Evolutionary conservation across 768 basidiomycete species (phyloP).

Genomic region (Dictyophora rubrovolvata): DNA sequence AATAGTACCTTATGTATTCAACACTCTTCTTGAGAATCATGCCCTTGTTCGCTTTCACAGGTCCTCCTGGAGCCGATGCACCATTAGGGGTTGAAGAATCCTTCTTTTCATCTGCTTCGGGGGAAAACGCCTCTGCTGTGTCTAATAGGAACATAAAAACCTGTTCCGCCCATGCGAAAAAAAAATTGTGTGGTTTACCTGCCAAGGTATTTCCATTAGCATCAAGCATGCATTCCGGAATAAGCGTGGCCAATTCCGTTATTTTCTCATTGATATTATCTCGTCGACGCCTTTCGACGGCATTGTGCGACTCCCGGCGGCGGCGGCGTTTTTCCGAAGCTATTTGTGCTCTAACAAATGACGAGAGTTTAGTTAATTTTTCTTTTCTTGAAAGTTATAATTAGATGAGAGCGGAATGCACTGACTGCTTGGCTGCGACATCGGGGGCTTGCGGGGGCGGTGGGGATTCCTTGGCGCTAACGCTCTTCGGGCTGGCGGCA

Average conservation of each 20-base stretch:
- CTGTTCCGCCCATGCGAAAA: background rate
- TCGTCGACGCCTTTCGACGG: slow-evolving; percentile 75
- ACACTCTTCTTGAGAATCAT: slow-evolving; percentile 84
- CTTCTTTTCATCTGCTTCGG: background rate
- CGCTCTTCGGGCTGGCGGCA: slow-evolving; percentile 26
- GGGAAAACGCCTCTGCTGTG: background rate
- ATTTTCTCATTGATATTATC: slow-evolving; percentile 98
- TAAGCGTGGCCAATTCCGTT: slow-evolving; percentile 75
- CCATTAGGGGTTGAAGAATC: background rate
- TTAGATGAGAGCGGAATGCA: background rate
- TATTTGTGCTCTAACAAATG: slow-evolving; percentile 32
- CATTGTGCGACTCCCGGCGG: slow-evolving; percentile 81
- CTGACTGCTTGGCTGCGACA: slow-evolving; percentile 31
- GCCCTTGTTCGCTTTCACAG: slow-evolving; percentile 88
- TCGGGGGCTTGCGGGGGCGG: slow-evolving; percentile 18
- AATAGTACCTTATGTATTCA: slow-evolving; percentile 45
- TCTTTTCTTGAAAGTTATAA: background rate
- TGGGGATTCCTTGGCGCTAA: slow-evolving; percentile 15
- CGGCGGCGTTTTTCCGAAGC: slow-evolving; percentile 78
- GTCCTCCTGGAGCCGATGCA: slow-evolving; percentile 20
- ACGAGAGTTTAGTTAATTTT: background rate
- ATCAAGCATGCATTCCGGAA: slow-evolving; percentile 80
- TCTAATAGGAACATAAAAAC: background rate
- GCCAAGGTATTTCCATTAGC: slow-evolving; percentile 26
- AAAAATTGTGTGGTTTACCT: background rate